A percentile compares a stretch with the other conserved stretches of the same genome.
Evolutionary conservation across 208 protist genomes (phyloP).

Genomic region (Borovskyia barvae): DNA sequence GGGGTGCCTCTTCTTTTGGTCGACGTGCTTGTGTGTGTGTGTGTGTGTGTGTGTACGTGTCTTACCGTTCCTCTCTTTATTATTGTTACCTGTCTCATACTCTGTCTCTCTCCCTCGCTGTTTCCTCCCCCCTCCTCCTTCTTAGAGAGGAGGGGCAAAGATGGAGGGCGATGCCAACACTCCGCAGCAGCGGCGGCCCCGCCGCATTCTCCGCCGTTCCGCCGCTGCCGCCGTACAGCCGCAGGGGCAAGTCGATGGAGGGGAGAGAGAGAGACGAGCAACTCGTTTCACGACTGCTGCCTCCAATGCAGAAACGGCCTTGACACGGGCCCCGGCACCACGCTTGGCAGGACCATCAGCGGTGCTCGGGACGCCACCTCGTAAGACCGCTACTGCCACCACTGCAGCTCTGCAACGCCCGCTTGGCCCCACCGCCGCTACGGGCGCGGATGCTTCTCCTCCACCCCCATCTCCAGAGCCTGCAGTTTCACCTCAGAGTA

Average conservation of each 20-base stretch:
- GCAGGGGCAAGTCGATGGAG: not conserved
- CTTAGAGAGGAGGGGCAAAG: not conserved
- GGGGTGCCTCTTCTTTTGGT: too few species aligned
- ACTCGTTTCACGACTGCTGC: not conserved
- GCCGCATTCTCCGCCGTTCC: slow-evolving; percentile 9
- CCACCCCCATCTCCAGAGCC: not conserved
- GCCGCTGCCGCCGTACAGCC: slow-evolving; percentile 2
- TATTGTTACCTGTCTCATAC: slow-evolving; percentile 8
- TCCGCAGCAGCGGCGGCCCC: slow-evolving; percentile 6
- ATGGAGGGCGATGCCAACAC: slow-evolving; percentile 1
- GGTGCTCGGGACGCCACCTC: not conserved
- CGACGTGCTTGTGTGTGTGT: slow-evolving; percentile 1
- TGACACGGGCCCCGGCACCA: slow-evolving; percentile 7
- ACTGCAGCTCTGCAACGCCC: not conserved
- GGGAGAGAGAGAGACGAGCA: not conserved
- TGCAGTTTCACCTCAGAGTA: not conserved
- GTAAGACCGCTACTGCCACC: not conserved
- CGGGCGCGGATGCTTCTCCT: not conserved
- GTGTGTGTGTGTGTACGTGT: slow-evolving; percentile 16
- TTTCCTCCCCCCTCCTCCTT: not conserved
- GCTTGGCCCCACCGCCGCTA: not conserved
- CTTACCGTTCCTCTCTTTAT: not conserved
- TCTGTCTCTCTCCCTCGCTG: not conserved
- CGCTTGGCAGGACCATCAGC: slow-evolving; percentile 9
- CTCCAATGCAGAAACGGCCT: not conserved